Evolutionary conservation across 2,329 filamentous ascomycete species (phyloP).

Genomic region (Beauveria caledonica): DNA sequence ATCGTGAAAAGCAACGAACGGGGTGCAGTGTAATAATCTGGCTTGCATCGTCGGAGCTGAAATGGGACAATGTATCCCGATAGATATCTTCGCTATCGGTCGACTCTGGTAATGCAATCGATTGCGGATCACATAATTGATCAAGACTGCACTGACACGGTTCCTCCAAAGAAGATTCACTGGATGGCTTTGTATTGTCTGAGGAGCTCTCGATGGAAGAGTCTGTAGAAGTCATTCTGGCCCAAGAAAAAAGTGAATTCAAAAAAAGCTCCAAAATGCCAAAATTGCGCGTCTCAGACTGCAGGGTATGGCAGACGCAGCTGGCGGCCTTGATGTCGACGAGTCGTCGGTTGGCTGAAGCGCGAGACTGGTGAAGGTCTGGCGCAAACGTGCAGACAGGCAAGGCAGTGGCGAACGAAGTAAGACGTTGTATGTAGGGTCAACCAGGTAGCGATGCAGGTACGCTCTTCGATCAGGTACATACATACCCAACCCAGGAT

Average conservation of each 20-base stretch:
- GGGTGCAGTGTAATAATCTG: constrained; percentile 1
- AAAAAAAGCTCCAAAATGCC: constrained; percentile 9
- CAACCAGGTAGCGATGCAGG: background rate
- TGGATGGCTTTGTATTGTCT: background rate
- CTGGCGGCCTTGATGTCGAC: background rate
- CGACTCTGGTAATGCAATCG: background rate
- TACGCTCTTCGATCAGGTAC: background rate
- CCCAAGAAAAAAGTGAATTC: constrained; percentile 8
- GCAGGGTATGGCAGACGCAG: background rate
- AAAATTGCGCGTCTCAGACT: constrained; percentile 5
- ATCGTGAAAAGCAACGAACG: constrained; percentile 34
- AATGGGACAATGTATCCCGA: background rate
- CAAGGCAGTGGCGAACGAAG: background rate
- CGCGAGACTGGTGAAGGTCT: background rate
- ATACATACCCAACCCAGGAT: background rate
- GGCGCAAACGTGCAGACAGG: background rate
- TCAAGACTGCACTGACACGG: constrained; percentile 1
- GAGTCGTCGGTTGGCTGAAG: background rate
- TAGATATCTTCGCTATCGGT: constrained; percentile 4
- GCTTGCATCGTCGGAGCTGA: constrained; percentile 2
- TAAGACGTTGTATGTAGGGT: background rate
- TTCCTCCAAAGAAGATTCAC: constrained; percentile 4
- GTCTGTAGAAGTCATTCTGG: constrained; percentile 9
- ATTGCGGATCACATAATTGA: background rate
- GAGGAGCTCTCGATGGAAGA: background rate